phyloP scores from a whole-genome alignment of 768 basidiomycete genomes.

The Coprinopsis sp. region DNA sequence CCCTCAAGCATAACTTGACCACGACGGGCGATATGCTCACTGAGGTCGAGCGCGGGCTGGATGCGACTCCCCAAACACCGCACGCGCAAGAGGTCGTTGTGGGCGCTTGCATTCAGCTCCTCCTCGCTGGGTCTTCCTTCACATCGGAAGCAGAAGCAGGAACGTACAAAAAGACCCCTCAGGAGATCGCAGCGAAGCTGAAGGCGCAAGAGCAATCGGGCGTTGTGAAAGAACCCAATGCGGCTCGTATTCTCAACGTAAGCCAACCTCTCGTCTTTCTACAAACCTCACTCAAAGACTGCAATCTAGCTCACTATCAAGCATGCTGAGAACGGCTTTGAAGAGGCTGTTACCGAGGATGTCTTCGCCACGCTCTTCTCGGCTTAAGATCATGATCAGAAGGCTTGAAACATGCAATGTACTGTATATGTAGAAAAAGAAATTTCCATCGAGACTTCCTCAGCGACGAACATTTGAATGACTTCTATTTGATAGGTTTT shows the following conservation, averaged over 20 bases:
- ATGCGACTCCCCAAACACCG: background rate
- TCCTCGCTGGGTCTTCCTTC: conserved; percentile 7
- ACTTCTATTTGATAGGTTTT: too few species aligned
- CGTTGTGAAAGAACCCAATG: conserved; percentile 11
- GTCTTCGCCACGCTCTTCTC: too few species aligned
- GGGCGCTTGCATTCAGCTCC: conserved; percentile 14
- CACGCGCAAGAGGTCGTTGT: conserved; percentile 10
- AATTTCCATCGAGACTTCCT: too few species aligned
- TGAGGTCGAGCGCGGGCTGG: conserved; percentile 8
- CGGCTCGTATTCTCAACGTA: conserved; percentile 11
- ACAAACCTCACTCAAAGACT: too few species aligned
- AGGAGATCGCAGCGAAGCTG: conserved; percentile 9
- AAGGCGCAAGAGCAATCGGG: conserved; percentile 10
- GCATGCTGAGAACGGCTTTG: too few species aligned
- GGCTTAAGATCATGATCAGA: too few species aligned
- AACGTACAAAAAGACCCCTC: conserved; percentile 6
- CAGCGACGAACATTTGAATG: too few species aligned
- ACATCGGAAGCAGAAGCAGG: conserved; percentile 1
- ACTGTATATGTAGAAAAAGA: too few species aligned
- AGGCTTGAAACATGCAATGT: too few species aligned
- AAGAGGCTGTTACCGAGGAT: too few species aligned
- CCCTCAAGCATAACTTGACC: conserved; percentile 9
- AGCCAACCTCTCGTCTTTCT: too few species aligned
- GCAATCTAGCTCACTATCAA: too few species aligned
- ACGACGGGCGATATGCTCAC: background rate